Percentiles rank a stretch among this genome's conserved stretches.
phyloP scores from a whole-genome alignment of 768 basidiomycete genomes.

The Erythrobasidium yunnanense region DNA sequence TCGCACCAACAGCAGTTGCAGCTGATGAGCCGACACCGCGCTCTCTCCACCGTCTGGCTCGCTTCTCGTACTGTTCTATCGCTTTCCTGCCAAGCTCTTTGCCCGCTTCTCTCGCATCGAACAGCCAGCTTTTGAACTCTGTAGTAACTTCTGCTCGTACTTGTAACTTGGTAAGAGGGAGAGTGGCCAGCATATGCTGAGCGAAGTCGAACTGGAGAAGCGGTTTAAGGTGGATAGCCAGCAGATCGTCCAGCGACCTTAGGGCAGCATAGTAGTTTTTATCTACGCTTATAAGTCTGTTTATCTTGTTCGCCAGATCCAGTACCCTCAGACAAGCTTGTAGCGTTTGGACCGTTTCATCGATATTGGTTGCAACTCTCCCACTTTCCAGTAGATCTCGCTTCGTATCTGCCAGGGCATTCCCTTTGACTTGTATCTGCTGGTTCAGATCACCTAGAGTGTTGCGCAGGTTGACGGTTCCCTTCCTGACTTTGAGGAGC shows the following conservation, averaged over 20 bases:
- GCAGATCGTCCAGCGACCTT: constrained; percentile 90
- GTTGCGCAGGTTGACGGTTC: constrained; percentile 84
- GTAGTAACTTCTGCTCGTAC: constrained; percentile 90
- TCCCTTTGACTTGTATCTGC: constrained; percentile 75
- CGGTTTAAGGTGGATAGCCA: constrained; percentile 62
- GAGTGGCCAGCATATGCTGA: constrained; percentile 75
- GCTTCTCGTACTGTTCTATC: constrained; percentile 74
- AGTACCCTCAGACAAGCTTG: constrained; percentile 85
- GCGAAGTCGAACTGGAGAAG: constrained; percentile 88
- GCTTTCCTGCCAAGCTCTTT: constrained; percentile 75
- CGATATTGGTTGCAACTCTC: constrained; percentile 84
- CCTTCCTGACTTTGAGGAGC: constrained; percentile 85
- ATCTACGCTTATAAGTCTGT: constrained; percentile 81
- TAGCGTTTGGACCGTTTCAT: constrained; percentile 90
- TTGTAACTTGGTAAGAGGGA: constrained; percentile 77
- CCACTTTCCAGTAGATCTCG: constrained; percentile 73
- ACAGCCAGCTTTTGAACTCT: constrained; percentile 89
- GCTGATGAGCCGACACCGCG: constrained; percentile 63
- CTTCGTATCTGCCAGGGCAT: constrained; percentile 47
- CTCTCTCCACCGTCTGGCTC: constrained; percentile 63
- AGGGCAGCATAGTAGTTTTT: constrained; percentile 83
- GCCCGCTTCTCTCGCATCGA: constrained; percentile 83
- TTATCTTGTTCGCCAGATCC: constrained; percentile 83
- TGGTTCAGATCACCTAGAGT: constrained; percentile 79
- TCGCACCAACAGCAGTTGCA: too few species aligned